Conservation (phyloP, 768 basidiomycete species). For the Termitomyces sp. region DNA sequence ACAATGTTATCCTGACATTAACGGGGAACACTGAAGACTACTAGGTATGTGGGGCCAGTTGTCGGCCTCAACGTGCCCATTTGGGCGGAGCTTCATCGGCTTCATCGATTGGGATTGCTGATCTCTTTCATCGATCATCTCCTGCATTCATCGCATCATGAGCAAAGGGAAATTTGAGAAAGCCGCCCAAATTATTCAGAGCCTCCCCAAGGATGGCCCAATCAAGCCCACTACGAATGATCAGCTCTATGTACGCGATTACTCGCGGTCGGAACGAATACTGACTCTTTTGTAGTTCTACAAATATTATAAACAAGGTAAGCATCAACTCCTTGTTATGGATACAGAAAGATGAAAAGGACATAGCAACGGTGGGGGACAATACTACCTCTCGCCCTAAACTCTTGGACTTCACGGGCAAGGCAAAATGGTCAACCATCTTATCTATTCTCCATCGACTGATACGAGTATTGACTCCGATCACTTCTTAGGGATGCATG, state of each 20-base stretch:
- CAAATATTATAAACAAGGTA: conserved; percentile 90
- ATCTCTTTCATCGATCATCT: conserved; percentile 4
- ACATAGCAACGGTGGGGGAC: conserved; percentile 68
- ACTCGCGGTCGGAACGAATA: conserved; percentile 4
- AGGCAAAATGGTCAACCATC: conserved; percentile 74
- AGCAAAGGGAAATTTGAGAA: conserved; percentile 69
- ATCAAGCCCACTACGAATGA: conserved; percentile 69
- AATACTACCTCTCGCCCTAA: conserved; percentile 61
- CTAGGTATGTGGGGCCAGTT: neutral
- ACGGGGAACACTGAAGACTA: neutral
- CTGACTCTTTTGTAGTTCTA: conserved; percentile 65
- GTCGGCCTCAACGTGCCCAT: conserved; percentile 6
- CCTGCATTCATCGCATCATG: conserved; percentile 34
- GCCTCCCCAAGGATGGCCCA: conserved; percentile 75
- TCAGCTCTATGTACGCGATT: conserved; percentile 68
- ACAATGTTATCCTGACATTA: neutral
- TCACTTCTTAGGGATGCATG: conserved; percentile 72
- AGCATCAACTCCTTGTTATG: neutral
- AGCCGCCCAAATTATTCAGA: conserved; percentile 60
- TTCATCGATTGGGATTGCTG: neutral
- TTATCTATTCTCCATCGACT: conserved; percentile 6
- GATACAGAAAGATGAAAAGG: neutral
- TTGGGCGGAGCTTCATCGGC: conserved; percentile 14
- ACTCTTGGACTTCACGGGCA: conserved; percentile 79
- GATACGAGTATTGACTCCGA: neutral